Evolutionary conservation across 164 flowering plant species (phyloP).

Genomic region (Saururus chinensis): DNA sequence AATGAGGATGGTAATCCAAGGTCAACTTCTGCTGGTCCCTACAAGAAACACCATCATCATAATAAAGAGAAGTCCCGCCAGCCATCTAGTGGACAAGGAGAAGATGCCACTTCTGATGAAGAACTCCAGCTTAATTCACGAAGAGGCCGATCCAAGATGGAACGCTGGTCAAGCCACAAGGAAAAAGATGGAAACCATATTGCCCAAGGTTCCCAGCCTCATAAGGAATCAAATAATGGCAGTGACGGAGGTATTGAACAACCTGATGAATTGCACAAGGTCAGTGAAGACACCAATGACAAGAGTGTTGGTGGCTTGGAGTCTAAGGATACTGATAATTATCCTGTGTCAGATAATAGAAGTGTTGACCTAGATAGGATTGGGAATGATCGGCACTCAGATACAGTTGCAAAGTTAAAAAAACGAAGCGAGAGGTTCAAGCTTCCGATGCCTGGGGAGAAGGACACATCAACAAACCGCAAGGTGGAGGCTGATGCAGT

Average conservation of each 20-base stretch:
- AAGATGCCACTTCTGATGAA: constrained; percentile 64
- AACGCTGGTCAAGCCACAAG: constrained; percentile 86
- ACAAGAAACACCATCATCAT: constrained; percentile 20
- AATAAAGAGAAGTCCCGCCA: constrained; percentile 19
- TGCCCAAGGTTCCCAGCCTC: constrained; percentile 29
- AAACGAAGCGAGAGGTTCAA: constrained; percentile 96
- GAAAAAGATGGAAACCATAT: constrained; percentile 42
- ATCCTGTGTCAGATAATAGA: constrained; percentile 7
- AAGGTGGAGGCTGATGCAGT: constrained; percentile 53
- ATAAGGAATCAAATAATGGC: constrained; percentile 28
- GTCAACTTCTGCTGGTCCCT: constrained; percentile 9
- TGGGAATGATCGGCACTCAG: constrained; percentile 66
- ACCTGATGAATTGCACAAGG: constrained; percentile 27
- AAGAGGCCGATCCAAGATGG: constrained; percentile 81
- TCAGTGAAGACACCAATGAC: constrained; percentile 28
- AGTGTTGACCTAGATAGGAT: constrained; percentile 12
- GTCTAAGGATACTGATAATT: constrained; percentile 27
- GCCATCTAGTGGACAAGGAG: constrained; percentile 39
- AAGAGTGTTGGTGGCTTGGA: constrained; percentile 31
- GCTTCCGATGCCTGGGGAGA: constrained; percentile 87
- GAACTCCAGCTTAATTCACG: constrained; percentile 47
- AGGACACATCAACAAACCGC: constrained; percentile 39
- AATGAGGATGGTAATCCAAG: constrained; percentile 18
- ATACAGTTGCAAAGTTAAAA: constrained; percentile 86
- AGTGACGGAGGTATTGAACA: constrained; percentile 19